phyloP scores from a whole-genome alignment of 1,284 basidiomycete genomes.

The Bondarzewia mesenterica region DNA sequence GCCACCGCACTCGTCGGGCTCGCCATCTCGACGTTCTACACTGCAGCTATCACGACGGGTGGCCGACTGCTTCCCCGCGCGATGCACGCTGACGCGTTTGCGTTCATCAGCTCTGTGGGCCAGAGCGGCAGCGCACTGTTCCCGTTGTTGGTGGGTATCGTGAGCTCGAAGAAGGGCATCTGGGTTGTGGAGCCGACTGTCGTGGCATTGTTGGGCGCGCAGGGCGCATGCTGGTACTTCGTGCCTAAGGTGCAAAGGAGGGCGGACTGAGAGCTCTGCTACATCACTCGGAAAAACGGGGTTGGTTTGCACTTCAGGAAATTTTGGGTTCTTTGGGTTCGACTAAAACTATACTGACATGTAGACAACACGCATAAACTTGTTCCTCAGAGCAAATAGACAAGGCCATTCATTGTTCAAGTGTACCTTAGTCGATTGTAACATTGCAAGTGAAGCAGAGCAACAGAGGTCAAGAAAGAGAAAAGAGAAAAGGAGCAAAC shows the following conservation, averaged over 20 bases:
- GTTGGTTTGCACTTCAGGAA: too few species aligned
- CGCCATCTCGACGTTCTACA: constrained; percentile 26
- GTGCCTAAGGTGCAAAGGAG: constrained; percentile 18
- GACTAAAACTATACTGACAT: too few species aligned
- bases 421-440: too few species aligned
- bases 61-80: constrained; percentile 22
- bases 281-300: too few species aligned
- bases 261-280: constrained; percentile 10
- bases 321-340: too few species aligned
- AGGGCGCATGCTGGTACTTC: constrained; percentile 19
- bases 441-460: background rate
- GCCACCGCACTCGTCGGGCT: constrained; percentile 27
- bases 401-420: too few species aligned
- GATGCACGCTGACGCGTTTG: constrained; percentile 26
- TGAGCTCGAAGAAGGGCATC: constrained; percentile 25
- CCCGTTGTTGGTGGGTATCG: constrained; percentile 25
- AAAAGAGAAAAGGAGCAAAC: background rate
- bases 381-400: too few species aligned
- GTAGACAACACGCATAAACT: too few species aligned
- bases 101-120: constrained; percentile 24
- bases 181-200: constrained; percentile 25
- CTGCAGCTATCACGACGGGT: constrained; percentile 21
- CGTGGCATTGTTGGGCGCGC: constrained; percentile 19
- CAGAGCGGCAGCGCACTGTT: constrained; percentile 27
- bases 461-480: background rate